Conservation (phyloP, 2,329 filamentous ascomycete genomes). For the Paracoccidioides brasiliensis region DNA sequence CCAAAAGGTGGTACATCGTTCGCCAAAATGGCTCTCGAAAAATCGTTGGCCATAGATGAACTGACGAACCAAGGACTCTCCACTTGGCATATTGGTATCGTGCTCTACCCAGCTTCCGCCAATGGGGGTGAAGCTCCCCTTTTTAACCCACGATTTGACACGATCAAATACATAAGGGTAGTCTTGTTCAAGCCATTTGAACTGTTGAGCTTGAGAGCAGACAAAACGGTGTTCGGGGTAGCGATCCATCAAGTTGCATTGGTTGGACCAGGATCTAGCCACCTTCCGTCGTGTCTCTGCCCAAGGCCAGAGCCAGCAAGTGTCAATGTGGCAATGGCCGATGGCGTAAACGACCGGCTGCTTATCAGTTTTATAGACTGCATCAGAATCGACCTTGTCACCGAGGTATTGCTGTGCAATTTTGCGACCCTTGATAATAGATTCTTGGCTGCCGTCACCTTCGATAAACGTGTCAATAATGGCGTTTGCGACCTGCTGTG, state of each 20-base stretch:
- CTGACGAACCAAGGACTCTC: slow-evolving; percentile 84
- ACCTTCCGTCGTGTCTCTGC: slow-evolving; percentile 96
- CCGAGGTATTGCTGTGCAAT: slow-evolving; percentile 78
- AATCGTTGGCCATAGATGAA: slow-evolving; percentile 93
- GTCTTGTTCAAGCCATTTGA: slow-evolving; percentile 85
- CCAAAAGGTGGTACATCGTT: slow-evolving; percentile 87
- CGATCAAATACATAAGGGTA: slow-evolving; percentile 84
- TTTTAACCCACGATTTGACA: slow-evolving; percentile 80
- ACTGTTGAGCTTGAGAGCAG: slow-evolving; percentile 91
- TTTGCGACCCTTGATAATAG: slow-evolving; percentile 65
- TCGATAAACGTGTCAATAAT: slow-evolving; percentile 86
- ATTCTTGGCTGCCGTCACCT: slow-evolving; percentile 56
- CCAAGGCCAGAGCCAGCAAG: slow-evolving; percentile 97
- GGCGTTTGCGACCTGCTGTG: slow-evolving; percentile 66
- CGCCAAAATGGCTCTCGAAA: slow-evolving; percentile 85
- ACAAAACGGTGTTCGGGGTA: slow-evolving; percentile 91
- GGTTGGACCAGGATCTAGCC: slow-evolving; percentile 88
- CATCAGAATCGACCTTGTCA: slow-evolving; percentile 62
- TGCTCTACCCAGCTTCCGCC: slow-evolving; percentile 98
- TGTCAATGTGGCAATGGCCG: slow-evolving; percentile 96
- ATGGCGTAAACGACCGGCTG: slow-evolving; percentile 73
- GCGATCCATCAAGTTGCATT: slow-evolving; percentile 86
- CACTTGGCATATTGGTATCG: slow-evolving; percentile 93
- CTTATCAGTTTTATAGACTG: slow-evolving; percentile 67
- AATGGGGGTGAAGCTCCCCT: slow-evolving; percentile 85